Conservation (phyloP, 31 red algal species). For the Asparagopsis taxiformis region DNA sequence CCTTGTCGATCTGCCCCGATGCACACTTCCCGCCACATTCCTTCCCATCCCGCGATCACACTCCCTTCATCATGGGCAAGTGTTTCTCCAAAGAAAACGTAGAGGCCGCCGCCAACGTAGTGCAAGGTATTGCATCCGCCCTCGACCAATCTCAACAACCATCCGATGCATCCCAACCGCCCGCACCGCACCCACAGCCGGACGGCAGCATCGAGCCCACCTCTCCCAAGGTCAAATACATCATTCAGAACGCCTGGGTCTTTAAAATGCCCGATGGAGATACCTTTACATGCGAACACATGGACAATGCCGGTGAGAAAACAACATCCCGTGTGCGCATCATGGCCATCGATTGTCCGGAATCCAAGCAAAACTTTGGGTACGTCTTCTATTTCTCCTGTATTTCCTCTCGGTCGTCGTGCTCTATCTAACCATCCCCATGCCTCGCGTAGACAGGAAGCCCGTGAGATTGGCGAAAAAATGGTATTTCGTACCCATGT, state of each 20-base stretch:
- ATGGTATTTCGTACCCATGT: constrained; percentile 34
- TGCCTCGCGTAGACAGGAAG: constrained; percentile 21
- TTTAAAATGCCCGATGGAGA: constrained; percentile 68
- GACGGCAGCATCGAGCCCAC: background rate
- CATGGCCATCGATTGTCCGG: constrained; percentile 67
- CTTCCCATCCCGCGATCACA: no score
- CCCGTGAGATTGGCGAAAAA: constrained; percentile 39
- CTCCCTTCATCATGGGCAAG: background rate
- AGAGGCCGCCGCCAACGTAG: background rate
- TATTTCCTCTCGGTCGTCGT: background rate
- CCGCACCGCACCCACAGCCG: background rate
- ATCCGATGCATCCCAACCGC: background rate
- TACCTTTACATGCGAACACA: constrained; percentile 59
- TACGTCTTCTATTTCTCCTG: constrained; percentile 1
- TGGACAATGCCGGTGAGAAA: constrained; percentile 10
- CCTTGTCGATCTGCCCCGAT: no score
- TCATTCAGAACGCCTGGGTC: constrained; percentile 30
- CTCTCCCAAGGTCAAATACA: constrained; percentile 3
- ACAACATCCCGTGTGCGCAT: constrained; percentile 50
- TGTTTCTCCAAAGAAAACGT: background rate
- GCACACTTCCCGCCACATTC: no score
- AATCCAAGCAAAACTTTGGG: constrained; percentile 71
- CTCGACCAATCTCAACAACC: background rate
- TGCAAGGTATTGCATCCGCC: background rate
- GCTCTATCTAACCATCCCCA: background rate